Conservation (phyloP, 495 filamentous ascomycete genomes). For the Xylaria telfairii region DNA sequence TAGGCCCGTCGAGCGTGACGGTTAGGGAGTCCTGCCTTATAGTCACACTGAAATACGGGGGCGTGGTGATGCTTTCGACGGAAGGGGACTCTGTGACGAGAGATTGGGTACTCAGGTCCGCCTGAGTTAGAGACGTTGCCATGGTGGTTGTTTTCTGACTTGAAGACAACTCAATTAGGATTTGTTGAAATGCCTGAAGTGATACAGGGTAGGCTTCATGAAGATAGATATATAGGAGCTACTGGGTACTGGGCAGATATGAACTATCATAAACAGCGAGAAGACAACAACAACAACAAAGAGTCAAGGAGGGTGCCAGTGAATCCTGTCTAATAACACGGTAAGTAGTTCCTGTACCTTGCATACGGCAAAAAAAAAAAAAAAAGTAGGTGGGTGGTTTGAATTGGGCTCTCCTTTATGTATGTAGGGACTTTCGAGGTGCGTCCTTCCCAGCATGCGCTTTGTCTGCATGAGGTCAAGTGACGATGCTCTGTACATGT, state of each 20-base stretch:
- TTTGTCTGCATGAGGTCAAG: conserved; percentile 16
- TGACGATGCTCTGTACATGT: conserved; percentile 22
- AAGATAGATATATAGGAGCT: not conserved
- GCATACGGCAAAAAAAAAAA: not conserved
- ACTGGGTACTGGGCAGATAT: not conserved
- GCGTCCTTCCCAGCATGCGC: not conserved
- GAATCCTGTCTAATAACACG: conserved; percentile 12
- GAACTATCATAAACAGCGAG: conserved; percentile 2
- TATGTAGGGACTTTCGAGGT: conserved; percentile 2
- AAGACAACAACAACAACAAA: not conserved
- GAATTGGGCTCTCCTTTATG: conserved; percentile 12
- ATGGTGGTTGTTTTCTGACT: conserved; percentile 1
- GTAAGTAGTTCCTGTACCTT: conserved; percentile 8
- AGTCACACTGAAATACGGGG: conserved; percentile 44
- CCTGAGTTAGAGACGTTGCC: conserved; percentile 23
- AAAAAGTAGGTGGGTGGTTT: not conserved
- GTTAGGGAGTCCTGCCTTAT: conserved; percentile 57
- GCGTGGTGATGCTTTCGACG: conserved; percentile 11
- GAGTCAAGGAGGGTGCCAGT: not conserved
- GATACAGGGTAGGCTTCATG: not conserved
- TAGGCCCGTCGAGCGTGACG: conserved; percentile 54
- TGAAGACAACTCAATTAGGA: not conserved
- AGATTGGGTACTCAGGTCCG: conserved; percentile 23
- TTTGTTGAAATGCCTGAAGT: not conserved
- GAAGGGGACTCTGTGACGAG: not conserved